Base-by-base conservation (phyloP, 805 yeast genomes). In the Torulaspora microellipsoides region DNA sequence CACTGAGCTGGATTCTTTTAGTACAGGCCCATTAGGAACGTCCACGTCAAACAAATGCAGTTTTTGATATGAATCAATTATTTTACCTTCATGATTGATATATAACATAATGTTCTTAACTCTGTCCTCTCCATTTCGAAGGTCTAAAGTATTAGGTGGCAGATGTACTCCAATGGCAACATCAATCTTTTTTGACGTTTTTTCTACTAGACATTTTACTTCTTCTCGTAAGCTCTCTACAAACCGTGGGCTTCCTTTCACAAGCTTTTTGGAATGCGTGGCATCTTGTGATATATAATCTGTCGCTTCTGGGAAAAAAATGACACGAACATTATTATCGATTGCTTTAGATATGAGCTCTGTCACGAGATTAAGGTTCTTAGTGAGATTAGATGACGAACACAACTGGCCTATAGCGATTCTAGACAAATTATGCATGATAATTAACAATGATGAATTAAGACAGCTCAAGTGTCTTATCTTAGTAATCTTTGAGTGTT, bases 251-350 rank as follows among this genome's bases (percentile, higher is more conserved):
- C 38, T 68, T 65, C 23, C 73, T 69, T 11, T 74, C 0, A 83
- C 88, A n/a, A 91, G 66, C 23, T 67, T 52, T 40, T 72, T 69
- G 0, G 95, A 81, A 52, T 87, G 90, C 1, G 55, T 61, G 1
- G 90, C 82, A 56, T 78, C 78, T 40, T 78, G 71, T 4, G 95
- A 82, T 31, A 91, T 73, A 61, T 88, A 91, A 61, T 91, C 98
- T 4, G 93, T 75, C 0, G 98, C 98, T 62, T 91, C 99, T 1
- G 98, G 98, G 35, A 91, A 73, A 58, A 93, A 88, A 4, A 93
- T 69, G 3, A 87, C 78, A 49, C 75, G 71, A 11, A 84, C 89
- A 3, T 82, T 76, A 12, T 71, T 59, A 2, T 65, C 66, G 0
- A 83, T 74, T 0, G 98, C 95, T 40, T 70, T 64, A n/a, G 66